A percentile compares a stretch with the other conserved stretches of the same genome.
These are phyloP conservation scores for Pythium brachiatum DNA, from an alignment of 352 stramenopile genomes.

Conservation along the genomic window DNA sequence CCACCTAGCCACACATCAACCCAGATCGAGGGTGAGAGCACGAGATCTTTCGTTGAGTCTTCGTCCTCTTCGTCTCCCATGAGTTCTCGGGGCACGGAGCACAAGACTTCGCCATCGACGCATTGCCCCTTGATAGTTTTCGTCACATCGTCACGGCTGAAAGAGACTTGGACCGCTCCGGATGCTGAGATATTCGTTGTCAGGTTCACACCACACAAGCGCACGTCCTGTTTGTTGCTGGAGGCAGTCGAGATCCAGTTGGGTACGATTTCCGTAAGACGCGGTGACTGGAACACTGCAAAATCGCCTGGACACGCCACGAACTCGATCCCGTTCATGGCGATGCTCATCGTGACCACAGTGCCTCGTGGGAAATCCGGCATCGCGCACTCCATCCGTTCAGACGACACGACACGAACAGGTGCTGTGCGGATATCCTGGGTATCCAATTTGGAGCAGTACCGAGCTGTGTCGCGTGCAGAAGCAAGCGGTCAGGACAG, in stretches of 20 bases:
- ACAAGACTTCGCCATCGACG: constrained; percentile 27
- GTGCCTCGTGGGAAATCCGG: constrained; percentile 59
- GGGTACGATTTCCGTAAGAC: constrained; percentile 48
- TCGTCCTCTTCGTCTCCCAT: background rate
- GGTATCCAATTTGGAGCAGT: constrained; percentile 24
- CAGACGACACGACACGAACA: constrained; percentile 39
- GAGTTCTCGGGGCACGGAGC: constrained; percentile 12
- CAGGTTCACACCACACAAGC: constrained; percentile 59
- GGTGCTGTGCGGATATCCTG: constrained; percentile 33
- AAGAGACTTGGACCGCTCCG: constrained; percentile 39
- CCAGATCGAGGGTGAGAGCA: constrained; percentile 31
- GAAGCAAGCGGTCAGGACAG: background rate
- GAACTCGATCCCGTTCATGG: constrained; percentile 72
- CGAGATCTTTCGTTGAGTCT: background rate
- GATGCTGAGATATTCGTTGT: constrained; percentile 24
- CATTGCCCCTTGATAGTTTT: constrained; percentile 20
- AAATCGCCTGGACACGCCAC: constrained; percentile 45
- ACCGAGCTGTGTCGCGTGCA: constrained; percentile 8
- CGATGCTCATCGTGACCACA: constrained; percentile 43
- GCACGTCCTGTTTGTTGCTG: constrained; percentile 20
- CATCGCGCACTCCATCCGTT: constrained; percentile 52
- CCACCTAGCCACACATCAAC: constrained; percentile 65
- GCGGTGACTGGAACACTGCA: constrained; percentile 56
- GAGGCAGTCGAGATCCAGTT: constrained; percentile 44
- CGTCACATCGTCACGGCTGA: constrained; percentile 25